Conservation (phyloP, 306 rosid species). For the Citrullus colocynthis region DNA sequence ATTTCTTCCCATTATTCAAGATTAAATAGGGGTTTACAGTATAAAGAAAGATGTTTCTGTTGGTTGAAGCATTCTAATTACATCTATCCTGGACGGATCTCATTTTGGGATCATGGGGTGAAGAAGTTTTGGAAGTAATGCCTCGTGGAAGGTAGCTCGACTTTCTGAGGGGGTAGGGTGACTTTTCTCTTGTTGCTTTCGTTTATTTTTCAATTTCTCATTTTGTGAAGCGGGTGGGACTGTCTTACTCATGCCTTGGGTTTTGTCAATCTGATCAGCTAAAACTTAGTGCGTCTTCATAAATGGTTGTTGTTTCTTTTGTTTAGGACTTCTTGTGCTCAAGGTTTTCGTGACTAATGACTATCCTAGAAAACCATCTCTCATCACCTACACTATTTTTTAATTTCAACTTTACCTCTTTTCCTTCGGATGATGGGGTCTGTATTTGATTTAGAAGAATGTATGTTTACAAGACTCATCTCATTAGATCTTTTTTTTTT, state of each 20-base stretch:
- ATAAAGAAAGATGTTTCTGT: not conserved
- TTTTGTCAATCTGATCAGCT: not conserved
- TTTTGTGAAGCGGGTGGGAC: not conserved
- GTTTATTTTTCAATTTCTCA: not conserved
- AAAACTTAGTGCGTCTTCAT: not conserved
- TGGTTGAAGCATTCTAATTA: not conserved
- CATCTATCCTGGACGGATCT: not conserved
- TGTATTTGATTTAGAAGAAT: not conserved
- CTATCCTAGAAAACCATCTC: not conserved
- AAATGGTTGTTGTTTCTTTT: not conserved
- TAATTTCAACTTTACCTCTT: not conserved
- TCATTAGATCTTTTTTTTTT: not conserved
- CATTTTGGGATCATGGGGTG: not conserved
- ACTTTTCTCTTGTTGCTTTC: not conserved
- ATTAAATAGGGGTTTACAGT: not conserved
- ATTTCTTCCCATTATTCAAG: not conserved
- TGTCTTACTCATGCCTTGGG: not conserved
- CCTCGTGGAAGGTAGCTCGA: not conserved
- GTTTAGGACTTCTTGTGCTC: not conserved
- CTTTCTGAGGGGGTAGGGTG: not conserved
- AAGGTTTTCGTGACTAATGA: not conserved
- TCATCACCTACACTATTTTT: not conserved
- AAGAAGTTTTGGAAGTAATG: not conserved
- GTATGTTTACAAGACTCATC: not conserved
- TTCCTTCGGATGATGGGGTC: not conserved